Evolutionary conservation across 306 rosid genomes (phyloP), one percentile per base, ranked within the genome.

Genomic region (Crataegus laevigata): DNA sequence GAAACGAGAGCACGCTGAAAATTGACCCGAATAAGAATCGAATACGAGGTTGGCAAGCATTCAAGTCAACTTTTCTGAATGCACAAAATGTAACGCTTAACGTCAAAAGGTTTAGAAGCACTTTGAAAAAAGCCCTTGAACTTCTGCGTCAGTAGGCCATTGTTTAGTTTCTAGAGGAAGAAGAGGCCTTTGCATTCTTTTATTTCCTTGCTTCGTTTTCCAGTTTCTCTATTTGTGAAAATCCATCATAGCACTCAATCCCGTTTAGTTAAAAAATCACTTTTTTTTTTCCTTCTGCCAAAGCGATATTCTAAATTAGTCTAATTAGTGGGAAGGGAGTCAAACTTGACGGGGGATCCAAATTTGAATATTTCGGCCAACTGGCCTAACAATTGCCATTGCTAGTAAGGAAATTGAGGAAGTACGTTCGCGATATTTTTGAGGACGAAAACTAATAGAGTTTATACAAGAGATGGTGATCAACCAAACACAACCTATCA

Each of bases 51-150:
- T 91, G 96, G 97, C 57, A 19, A 34, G 79, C 47, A 42, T 89
- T 81, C 64, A 89, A 55, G 89, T 68, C 92, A 29, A 85, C 84
- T n/a, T 93, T 79, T 84, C 81, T 93, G 77, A 96, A 87, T 6
- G 89, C 81, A 28, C 98, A 94, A 86, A 85, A 88, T 78, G 86
- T 89, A 24, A 87, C 66, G 18, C 86, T 94, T 73, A 84, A 91
- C 75, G 74, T 88, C 64, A 69, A 82, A n/a, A 91, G 89, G 87
- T 91, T 94, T 75, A 88, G 63, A 78, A 88, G 93, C 34, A 86
- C 85, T 77, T 83, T 94, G 86, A 65, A 78, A 36, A 84, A 85
- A 84, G 94, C 97, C 43, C 87, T 91, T 17, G 84, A 89, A 84
- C 93, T 94, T 76, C 79, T 94, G 86, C 93, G 75, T 40, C 78